These are phyloP conservation scores for Phaeosphaeria sp. DNA, from an alignment of 2,329 filamentous ascomycete genomes.

Conservation along the genomic window DNA sequence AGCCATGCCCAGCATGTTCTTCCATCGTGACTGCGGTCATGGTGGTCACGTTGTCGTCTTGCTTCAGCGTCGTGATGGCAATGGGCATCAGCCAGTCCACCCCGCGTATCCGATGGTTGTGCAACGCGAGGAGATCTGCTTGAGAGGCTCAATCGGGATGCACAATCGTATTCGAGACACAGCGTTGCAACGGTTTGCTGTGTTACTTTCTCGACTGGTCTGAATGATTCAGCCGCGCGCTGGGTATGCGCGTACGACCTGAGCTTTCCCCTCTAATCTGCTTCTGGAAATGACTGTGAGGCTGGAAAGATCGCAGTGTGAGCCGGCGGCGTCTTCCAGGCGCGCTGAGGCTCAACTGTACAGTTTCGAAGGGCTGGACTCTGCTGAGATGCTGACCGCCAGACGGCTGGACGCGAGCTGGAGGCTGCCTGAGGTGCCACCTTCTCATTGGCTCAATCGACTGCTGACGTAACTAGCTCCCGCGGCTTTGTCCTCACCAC, in stretches of 20 bases:
- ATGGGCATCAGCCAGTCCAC: neutral
- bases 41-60: neutral
- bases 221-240: constrained; percentile 19
- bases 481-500: neutral
- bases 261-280: constrained; percentile 7
- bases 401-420: neutral
- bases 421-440: neutral
- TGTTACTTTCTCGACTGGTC: constrained; percentile 12
- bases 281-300: constrained; percentile 9
- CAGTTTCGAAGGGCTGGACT: neutral
- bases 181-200: constrained; percentile 21
- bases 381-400: neutral
- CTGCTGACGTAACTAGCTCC: neutral
- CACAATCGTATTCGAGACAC: neutral
- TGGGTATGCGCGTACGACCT: constrained; percentile 12
- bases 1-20: neutral
- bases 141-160: neutral
- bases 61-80: neutral
- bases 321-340: neutral
- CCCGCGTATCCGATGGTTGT: neutral
- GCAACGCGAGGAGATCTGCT: neutral
- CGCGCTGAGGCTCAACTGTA: neutral
- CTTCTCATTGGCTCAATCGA: neutral
- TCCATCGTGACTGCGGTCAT: neutral
- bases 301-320: neutral